Evolutionary conservation across 345 rosid genomes (phyloP).

Genomic region (Salix udensis): DNA sequence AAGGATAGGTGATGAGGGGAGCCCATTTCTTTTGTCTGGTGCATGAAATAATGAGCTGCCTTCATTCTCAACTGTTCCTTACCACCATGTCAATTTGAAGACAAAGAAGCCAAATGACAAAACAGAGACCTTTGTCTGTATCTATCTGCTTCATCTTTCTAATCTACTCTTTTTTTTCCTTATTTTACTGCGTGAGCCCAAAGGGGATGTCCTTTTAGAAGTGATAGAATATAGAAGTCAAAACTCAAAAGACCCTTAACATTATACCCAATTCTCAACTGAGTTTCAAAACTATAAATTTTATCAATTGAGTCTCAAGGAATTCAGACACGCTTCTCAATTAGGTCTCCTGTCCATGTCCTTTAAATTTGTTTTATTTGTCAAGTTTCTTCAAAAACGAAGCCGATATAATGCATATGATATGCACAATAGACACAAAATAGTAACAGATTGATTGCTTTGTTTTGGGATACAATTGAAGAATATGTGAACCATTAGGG

Average conservation of each 20-base stretch:
- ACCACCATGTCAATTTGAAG: not conserved
- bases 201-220: not conserved
- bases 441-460: not conserved
- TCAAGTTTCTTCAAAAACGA: not conserved
- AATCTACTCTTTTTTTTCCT: not conserved
- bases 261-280: not conserved
- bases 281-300: not conserved
- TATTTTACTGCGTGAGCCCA: not conserved
- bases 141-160: not conserved
- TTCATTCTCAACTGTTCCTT: not conserved
- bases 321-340: not conserved
- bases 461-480: not conserved
- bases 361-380: not conserved
- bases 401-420: not conserved
- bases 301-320: not conserved
- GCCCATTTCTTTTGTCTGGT: slow-evolving; percentile 9
- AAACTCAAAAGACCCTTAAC: not conserved
- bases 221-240: no score
- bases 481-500: not conserved
- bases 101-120: not conserved
- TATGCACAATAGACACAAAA: not conserved
- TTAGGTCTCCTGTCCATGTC: not conserved
- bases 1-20: slow-evolving; percentile 1
- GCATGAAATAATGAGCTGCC: not conserved
- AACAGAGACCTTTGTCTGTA: not conserved